phyloP scores from a whole-genome alignment of 208 protist genomes.

The Acanthamoeba triangularis region DNA sequence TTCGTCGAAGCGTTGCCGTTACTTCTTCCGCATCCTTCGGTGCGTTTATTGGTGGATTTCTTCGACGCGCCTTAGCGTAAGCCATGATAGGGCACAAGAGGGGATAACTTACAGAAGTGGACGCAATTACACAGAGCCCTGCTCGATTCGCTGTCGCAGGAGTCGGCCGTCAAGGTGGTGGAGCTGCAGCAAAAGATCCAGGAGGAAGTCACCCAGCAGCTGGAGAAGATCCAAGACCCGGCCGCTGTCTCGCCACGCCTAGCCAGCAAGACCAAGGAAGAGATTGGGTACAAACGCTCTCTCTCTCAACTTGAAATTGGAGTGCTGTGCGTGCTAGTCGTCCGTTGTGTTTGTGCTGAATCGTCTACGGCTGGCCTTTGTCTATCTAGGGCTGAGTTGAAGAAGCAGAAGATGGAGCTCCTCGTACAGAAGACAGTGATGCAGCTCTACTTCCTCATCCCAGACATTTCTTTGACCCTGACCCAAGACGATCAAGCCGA shows the following conservation, averaged over 20 bases:
- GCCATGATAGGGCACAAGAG: too few species aligned
- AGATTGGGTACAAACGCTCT: not conserved
- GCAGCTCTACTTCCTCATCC: constrained; percentile 71
- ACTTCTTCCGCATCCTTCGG: constrained; percentile 67
- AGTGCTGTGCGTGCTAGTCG: not conserved
- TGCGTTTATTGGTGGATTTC: not conserved
- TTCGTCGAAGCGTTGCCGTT: constrained; percentile 50
- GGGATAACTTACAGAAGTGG: not conserved
- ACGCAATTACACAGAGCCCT: not conserved
- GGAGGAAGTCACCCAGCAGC: constrained; percentile 31
- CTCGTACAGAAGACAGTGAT: constrained; percentile 50
- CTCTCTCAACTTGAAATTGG: not conserved
- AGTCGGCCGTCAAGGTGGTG: not conserved
- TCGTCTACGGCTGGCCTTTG: not conserved
- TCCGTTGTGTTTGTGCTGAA: not conserved
- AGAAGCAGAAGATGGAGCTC: constrained; percentile 47
- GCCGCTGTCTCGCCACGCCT: not conserved
- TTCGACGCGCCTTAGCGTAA: not conserved
- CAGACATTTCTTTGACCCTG: constrained; percentile 34
- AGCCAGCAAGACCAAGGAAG: constrained; percentile 4
- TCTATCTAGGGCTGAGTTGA: not conserved
- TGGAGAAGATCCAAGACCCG: not conserved
- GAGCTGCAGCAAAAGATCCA: constrained; percentile 41
- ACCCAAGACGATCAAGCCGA: constrained; percentile 1
- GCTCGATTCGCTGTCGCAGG: constrained; percentile 30